Percentiles rank a stretch among this genome's conserved stretches.
phyloP scores from a whole-genome alignment of 441 rosid species.

The Gossypium lobatum region DNA sequence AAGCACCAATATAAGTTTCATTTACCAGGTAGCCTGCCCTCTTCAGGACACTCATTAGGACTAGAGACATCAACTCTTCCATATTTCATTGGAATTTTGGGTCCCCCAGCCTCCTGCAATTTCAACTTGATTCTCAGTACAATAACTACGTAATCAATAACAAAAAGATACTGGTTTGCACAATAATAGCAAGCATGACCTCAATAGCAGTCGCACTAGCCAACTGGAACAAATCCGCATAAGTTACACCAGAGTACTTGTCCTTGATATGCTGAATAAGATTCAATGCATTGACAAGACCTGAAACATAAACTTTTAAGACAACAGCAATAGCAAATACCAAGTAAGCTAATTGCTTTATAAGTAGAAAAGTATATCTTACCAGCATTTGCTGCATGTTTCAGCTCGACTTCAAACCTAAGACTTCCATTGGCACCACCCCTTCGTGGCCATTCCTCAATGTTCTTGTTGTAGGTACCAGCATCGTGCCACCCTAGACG shows the following conservation, averaged over 20 bases:
- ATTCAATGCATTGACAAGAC: conserved; percentile 73
- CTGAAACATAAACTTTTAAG: conserved; percentile 33
- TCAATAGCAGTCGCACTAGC: conserved; percentile 90
- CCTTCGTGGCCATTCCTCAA: conserved; percentile 82
- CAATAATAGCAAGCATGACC: conserved; percentile 36
- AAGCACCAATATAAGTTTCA: conserved; percentile 8
- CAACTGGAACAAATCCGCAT: conserved; percentile 92
- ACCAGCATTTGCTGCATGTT: conserved; percentile 96
- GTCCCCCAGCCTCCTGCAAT: conserved; percentile 89
- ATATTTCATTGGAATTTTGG: conserved; percentile 83
- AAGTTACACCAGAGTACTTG: conserved; percentile 62
- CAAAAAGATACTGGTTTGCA: background rate
- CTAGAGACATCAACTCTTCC: conserved; percentile 75
- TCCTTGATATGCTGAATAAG: conserved; percentile 78
- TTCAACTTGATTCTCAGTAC: conserved; percentile 12
- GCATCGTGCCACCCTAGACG: conserved; percentile 97
- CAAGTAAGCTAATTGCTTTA: conserved; percentile 6
- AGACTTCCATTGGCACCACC: conserved; percentile 97
- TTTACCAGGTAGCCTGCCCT: conserved; percentile 96
- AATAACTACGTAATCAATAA: conserved; percentile 7
- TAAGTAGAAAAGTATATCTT: background rate
- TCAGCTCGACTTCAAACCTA: conserved; percentile 82
- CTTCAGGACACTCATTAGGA: conserved; percentile 87
- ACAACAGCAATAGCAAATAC: conserved; percentile 6
- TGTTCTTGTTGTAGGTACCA: conserved; percentile 86